Base-by-base conservation (phyloP, 306 rosid genomes). In the Cicer chorassanicum region DNA sequence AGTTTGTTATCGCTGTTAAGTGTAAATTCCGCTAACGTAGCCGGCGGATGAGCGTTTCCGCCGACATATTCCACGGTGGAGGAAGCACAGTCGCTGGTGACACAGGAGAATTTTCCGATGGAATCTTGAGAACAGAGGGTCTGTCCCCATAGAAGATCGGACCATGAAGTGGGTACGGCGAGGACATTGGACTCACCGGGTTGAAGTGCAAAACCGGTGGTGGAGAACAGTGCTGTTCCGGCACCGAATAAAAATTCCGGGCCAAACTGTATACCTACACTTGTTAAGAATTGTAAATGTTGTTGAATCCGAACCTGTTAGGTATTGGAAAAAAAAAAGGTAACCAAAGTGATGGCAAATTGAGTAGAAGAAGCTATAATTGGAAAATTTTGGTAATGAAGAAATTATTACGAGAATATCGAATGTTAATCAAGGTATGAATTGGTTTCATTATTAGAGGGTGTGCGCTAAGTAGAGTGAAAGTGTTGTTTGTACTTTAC, bases 181-280 rank as follows among this genome's bases (percentile, higher is more conserved):
- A 93, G 5, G 8, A 84, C 15, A 65, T 49, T 84, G 29, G 96
- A 86, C 7, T 86, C 86, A 0, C 85, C 89, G 0, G 93, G 66
- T 0, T 76, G 88, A 7, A 93, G 86, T 2, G 53, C 46, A 18
- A 93, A 93, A 8, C 97, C 97, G 1, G 96, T 93, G 36, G 87
- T 81, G 49, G 93, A 42, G 8, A 89, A 90, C 34, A 75, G 89
- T 1, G 85, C n/a, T 1, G 89, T 87, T 8, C 93, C 98, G 0
- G 97, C 94, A 34, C 80, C 60, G 1, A 97, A 89, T 21, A n/a
- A 93, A 48, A 74, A 91, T 74, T 46, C 96, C 96, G 0, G 98
- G 97, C 97, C 97, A 93, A 1, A 93, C 83, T 0, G 94, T 77
- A 78, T 88, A 86, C 71, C 83, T 78, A 65, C 98, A 93, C 65